Base-by-base conservation (phyloP, 768 basidiomycete species). In the Phlebiopsis gigantea region DNA sequence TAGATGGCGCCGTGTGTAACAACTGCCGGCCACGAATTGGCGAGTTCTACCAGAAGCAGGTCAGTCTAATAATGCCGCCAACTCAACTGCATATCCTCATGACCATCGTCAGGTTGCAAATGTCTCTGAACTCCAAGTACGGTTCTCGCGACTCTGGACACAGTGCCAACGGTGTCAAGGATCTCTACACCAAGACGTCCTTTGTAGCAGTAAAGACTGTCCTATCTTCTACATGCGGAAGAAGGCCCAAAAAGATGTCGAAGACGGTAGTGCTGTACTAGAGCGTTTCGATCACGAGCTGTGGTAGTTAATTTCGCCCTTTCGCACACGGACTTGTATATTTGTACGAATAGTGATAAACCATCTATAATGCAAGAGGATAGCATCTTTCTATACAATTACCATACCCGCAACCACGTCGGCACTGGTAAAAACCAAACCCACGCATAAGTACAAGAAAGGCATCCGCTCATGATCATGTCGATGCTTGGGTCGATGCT, bases 121-220 rank as follows among this genome's bases (percentile, higher is more conserved):
- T 5, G 83, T 90, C 0, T 94, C 95, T 0, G 81, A 83, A 21
- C 75, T 87, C 45, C 93, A 99, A 76, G 87, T 95, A 6, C 85
- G 90, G 46, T 98, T 97, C 69, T 90, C 96, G 19, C 82, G 95
- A 48, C 70, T 99, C 22, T 99, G 97, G 97, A 98, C 97, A 1
- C 96, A 98, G 67, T 99, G 97, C 64, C 97, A 99, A 67, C 82
- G 97, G 24, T 99, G 97, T 76, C 97, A 99, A 68, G 97, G 97
- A 14, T 99, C 97, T 17, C 76, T 99, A 47, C 97, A 99, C 73
- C 94, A 97, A 91, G 97, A 99, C 67, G 97, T 98, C 8, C 76
- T 99, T 26, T 99, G 96, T 68, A 90, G 92, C 0, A 94, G 91
- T 67, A 95, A 91, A 67, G 97, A 99, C 72, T 99, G 97, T 63